phyloP scores from a whole-genome alignment of 768 basidiomycete genomes.

The Termitomyces sp. region DNA sequence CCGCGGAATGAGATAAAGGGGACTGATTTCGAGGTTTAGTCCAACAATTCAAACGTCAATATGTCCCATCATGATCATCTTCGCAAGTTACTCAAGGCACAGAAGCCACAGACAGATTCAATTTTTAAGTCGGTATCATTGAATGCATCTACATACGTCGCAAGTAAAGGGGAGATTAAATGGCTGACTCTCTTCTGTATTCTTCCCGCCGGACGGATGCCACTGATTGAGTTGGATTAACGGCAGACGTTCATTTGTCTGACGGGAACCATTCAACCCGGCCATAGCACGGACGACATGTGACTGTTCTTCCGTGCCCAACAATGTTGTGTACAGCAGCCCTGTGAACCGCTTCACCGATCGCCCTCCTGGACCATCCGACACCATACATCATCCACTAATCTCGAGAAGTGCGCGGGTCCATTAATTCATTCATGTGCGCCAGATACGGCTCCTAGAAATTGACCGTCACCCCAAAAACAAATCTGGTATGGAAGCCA shows the following conservation, averaged over 20 bases:
- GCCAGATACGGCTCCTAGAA: background rate
- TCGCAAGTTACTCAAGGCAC: background rate
- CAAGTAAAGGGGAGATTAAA: background rate
- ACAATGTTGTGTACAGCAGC: background rate
- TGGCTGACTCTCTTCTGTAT: background rate
- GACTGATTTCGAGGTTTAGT: background rate
- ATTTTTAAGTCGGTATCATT: background rate
- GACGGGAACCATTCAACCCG: background rate
- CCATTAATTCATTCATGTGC: background rate
- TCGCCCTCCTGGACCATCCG: background rate
- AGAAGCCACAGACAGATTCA: background rate
- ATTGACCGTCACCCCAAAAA: conserved; percentile 1
- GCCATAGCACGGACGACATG: background rate
- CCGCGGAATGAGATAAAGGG: too few species aligned
- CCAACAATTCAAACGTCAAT: background rate
- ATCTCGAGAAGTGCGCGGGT: background rate
- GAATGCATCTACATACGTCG: background rate
- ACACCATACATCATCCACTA: background rate
- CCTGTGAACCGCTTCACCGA: background rate
- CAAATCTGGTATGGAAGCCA: background rate
- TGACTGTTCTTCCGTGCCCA: background rate
- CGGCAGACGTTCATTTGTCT: background rate
- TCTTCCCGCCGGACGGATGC: background rate
- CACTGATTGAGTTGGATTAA: background rate
- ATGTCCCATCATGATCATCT: too few species aligned